These are phyloP conservation scores for Biscutella laevigata DNA, from an alignment of 441 rosid genomes.

Conservation along the genomic window DNA sequence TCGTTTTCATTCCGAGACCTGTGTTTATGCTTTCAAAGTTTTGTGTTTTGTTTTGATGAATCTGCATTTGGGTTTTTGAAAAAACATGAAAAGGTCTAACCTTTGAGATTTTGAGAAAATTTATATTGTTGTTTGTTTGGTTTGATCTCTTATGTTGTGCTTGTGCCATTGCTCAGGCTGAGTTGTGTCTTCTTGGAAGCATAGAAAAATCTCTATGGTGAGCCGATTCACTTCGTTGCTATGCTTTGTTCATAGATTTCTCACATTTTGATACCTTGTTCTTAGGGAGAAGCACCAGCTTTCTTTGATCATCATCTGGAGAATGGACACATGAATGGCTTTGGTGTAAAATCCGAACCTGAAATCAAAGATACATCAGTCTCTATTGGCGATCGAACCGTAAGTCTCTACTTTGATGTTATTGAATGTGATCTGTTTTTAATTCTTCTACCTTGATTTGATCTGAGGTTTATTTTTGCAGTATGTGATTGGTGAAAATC, in stretches of 20 bases:
- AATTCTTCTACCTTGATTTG: constrained; percentile 10
- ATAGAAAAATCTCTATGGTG: constrained; percentile 68
- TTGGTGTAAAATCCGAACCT: constrained; percentile 35
- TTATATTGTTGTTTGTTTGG: constrained; percentile 22
- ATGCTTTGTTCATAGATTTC: constrained; percentile 7
- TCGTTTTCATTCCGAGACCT: constrained; percentile 18
- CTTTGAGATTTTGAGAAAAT: constrained; percentile 31
- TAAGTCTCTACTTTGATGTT: constrained; percentile 25
- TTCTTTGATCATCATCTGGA: constrained; percentile 35
- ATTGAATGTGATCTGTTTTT: constrained; percentile 1
- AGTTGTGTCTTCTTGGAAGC: constrained; percentile 45
- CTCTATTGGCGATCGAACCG: constrained; percentile 44
- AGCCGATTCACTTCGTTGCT: constrained; percentile 35
- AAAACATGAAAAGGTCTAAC: neutral
- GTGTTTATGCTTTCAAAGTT: constrained; percentile 13
- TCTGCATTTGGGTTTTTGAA: constrained; percentile 14
- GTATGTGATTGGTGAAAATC: constrained; percentile 52
- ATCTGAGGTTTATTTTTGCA: constrained; percentile 26
- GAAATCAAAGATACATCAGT: constrained; percentile 29
- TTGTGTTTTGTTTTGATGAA: constrained; percentile 9
- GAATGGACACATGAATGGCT: constrained; percentile 41
- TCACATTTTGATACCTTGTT: constrained; percentile 21
- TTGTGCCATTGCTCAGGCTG: constrained; percentile 51
- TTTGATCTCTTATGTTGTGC: constrained; percentile 30
- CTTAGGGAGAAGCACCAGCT: constrained; percentile 78